Evolutionary conservation across 108 stramenopile species (phyloP).

Genomic region (Stephanodiscus triporus): DNA sequence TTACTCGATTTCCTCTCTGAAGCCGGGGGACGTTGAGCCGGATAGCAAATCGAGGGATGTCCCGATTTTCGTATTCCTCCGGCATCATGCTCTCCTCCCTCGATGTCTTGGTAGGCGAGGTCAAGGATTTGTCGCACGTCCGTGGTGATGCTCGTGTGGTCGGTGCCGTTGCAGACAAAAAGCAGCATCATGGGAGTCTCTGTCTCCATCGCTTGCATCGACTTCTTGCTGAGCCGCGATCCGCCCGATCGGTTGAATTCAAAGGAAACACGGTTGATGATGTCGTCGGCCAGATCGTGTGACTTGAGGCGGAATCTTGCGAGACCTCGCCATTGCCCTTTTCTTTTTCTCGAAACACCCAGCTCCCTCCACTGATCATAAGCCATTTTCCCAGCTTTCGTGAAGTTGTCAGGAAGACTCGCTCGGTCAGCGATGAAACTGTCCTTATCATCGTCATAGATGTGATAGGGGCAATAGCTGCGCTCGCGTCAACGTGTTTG

Average conservation of each 20-base stretch:
- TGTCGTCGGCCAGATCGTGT: background rate
- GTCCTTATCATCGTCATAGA: background rate
- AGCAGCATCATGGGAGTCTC: no score
- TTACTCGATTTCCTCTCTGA: no score
- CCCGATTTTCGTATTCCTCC: no score
- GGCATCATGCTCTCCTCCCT: background rate
- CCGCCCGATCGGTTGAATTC: no score
- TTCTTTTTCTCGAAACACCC: background rate
- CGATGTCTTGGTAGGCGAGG: background rate
- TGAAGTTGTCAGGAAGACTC: slow-evolving; percentile 5
- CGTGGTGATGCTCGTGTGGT: background rate
- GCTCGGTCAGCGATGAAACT: background rate
- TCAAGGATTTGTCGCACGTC: background rate
- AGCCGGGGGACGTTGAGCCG: no score
- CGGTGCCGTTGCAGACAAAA: background rate
- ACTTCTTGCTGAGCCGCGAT: no score
- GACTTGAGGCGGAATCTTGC: slow-evolving; percentile 6
- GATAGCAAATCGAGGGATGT: no score
- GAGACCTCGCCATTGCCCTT: background rate
- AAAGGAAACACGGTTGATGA: no score
- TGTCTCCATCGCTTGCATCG: no score
- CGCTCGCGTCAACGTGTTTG: no score
- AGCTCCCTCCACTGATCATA: no score
- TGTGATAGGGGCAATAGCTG: background rate
- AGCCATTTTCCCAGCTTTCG: background rate